Evolutionary conservation across 805 yeast genomes (phyloP).

Genomic region (Peterozyma xylosa): DNA sequence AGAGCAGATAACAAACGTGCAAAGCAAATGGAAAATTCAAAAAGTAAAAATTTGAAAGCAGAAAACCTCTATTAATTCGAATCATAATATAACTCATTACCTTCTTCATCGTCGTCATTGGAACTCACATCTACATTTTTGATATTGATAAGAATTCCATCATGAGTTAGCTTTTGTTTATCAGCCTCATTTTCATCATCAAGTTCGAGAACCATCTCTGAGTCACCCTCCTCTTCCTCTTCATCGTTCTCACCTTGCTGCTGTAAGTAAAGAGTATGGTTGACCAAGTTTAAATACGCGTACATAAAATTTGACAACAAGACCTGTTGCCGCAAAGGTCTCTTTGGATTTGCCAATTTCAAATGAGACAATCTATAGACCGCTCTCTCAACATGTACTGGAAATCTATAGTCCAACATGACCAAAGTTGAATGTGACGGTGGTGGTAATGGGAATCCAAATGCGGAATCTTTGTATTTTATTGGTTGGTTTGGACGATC

Average conservation of each 20-base stretch:
- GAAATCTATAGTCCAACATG: slow-evolving; percentile 81
- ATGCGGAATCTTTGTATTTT: slow-evolving; percentile 68
- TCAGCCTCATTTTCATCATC: not conserved
- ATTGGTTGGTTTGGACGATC: slow-evolving; percentile 47
- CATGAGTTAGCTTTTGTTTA: too few relatives aligned
- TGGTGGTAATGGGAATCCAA: slow-evolving; percentile 83
- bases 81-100: too few relatives aligned
- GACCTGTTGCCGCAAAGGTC: slow-evolving; percentile 90
- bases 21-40: too few relatives aligned
- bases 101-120: too few relatives aligned
- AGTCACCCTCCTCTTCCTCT: slow-evolving; percentile 6
- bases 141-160: too few relatives aligned
- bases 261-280: slow-evolving; percentile 78
- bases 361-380: slow-evolving; percentile 87
- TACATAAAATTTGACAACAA: slow-evolving; percentile 94
- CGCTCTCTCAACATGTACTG: slow-evolving; percentile 94
- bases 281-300: slow-evolving; percentile 89
- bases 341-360: slow-evolving; percentile 87
- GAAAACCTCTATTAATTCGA: too few relatives aligned
- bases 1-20: too few relatives aligned
- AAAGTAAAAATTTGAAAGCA: too few relatives aligned
- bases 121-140: too few relatives aligned
- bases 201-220: not conserved
- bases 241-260: slow-evolving; percentile 35
- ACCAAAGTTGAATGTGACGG: slow-evolving; percentile 67